Conservation (phyloP, 306 rosid species). For the Acacia crassicarpa region DNA sequence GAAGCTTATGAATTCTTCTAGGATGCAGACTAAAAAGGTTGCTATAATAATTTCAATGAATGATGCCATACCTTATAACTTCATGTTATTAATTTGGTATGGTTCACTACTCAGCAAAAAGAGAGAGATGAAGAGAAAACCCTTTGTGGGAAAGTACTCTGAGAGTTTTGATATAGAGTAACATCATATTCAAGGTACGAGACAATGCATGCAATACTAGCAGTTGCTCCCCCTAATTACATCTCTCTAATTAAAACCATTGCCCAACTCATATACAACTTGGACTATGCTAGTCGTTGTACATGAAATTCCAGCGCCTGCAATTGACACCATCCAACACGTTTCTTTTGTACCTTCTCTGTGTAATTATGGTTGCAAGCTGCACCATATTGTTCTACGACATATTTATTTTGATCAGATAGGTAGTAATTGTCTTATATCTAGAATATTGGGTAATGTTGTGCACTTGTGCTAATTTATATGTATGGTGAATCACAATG, state of each 20-base stretch:
- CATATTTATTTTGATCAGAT: constrained; percentile 14
- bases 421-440: constrained; percentile 12
- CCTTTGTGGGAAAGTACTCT: neutral
- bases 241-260: neutral
- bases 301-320: too few species aligned
- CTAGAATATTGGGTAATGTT: constrained; percentile 25
- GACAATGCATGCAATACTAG: neutral
- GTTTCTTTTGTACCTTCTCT: constrained; percentile 18
- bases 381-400: constrained; percentile 17
- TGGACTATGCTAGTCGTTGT: neutral
- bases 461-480: neutral
- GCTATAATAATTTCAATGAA: constrained; percentile 3
- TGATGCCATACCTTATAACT: constrained; percentile 8
- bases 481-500: constrained; percentile 24
- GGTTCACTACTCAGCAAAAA: neutral
- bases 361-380: neutral
- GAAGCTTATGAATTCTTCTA: constrained; percentile 4
- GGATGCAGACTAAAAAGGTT: neutral
- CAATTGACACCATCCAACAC: neutral
- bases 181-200: neutral
- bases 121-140: neutral
- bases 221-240: neutral
- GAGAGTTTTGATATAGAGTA: neutral
- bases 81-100: neutral
- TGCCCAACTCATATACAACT: neutral